phyloP scores from a whole-genome alignment of 257 asterid species.

The Lycium ferocissimum region DNA sequence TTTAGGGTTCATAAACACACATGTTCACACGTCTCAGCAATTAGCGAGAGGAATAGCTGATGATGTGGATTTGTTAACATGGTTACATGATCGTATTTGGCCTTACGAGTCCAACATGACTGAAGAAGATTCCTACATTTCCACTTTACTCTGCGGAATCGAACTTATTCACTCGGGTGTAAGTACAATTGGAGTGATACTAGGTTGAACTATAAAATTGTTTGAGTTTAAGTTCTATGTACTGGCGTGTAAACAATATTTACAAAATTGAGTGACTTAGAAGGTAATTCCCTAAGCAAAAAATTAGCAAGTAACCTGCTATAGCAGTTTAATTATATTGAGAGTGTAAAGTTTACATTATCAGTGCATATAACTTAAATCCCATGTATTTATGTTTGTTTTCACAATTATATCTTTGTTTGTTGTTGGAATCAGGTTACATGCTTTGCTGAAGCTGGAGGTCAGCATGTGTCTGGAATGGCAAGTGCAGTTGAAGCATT shows the following conservation, averaged over 20 bases:
- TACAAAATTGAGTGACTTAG: not conserved
- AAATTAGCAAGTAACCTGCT: not conserved
- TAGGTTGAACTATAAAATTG: not conserved
- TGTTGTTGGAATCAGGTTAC: conserved; percentile 57
- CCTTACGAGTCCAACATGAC: conserved; percentile 84
- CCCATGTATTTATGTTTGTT: not conserved
- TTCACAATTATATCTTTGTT: not conserved
- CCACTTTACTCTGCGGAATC: conserved; percentile 80
- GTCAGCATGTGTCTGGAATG: conserved; percentile 82
- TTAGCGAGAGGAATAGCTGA: conserved; percentile 83
- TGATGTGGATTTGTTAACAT: conserved; percentile 77
- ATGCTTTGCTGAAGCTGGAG: conserved; percentile 89
- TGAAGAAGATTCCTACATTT: conserved; percentile 69
- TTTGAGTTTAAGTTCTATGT: not conserved
- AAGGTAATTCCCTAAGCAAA: not conserved
- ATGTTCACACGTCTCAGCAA: conserved; percentile 86
- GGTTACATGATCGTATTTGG: conserved; percentile 85
- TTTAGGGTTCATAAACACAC: conserved; percentile 71
- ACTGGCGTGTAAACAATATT: not conserved
- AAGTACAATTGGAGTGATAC: conserved; percentile 32
- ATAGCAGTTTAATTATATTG: not conserved
- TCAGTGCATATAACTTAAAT: not conserved
- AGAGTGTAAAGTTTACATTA: not conserved
- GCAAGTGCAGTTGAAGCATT: conserved; percentile 68
- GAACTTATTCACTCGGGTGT: conserved; percentile 90